Base-by-base conservation (phyloP, 169 alveolate species). In the Cryptosporidium canis region DNA sequence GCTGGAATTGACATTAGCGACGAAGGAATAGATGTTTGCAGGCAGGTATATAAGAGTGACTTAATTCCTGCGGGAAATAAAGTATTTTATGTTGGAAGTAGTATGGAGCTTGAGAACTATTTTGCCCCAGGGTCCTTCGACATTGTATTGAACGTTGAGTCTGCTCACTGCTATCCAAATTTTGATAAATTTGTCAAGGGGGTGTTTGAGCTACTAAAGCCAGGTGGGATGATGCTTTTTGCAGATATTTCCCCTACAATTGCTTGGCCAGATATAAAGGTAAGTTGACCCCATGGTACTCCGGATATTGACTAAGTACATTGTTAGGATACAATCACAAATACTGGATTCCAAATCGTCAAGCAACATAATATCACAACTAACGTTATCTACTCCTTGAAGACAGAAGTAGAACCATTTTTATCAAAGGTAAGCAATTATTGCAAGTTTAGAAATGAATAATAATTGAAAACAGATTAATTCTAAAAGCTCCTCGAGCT, bases 181-280 rank as follows among this genome's bases (percentile, higher is more conserved):
- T 77, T 77, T 58, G 87, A 77, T 58, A 77, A 77, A 37, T 77
- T 77, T 58, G 64, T 77, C 18, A 77, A 48, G 66, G 87, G 87
- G 12, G 72, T 61, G 39, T 77, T 58, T 61, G 87, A 77, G 11
- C 8, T 77, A 24, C 71, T 77, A 3, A 77, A 77, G 16, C 87
- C 87, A 0, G 87, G 87, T 24, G 87, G 87, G 43, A 77, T 77
- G 87, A 24, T 77, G 87, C 64, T 77, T 4, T 77, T 77, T 58
- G 87, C 87, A n/a, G 87, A 77, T 44, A 77, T 77, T 39, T 77
- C 87, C 18, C 87, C 87, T 8, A 77, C 87, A 7, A 61, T 77
- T 53, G 87, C 87, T 41, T 77, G 87, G 87, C 87, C 87, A 35
- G 87, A 77, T 39, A 77, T 77, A 11, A 77, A 77, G 72, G 87